Evolutionary conservation across 805 yeast genomes (phyloP).

Genomic region (fission yeast (Schizosaccharomyces pombe)): DNA sequence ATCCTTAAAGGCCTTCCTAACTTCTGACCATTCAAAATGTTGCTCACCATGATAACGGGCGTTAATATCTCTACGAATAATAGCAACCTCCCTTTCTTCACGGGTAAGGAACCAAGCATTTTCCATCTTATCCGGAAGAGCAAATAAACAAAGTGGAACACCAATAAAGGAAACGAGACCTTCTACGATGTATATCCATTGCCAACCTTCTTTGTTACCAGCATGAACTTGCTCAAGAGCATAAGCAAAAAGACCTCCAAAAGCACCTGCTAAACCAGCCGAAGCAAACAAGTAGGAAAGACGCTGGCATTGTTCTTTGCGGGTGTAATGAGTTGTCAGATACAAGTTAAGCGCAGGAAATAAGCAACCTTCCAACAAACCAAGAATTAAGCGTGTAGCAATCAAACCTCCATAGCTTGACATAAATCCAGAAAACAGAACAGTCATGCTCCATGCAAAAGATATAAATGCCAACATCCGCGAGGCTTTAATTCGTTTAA

Average conservation of each 20-base stretch:
- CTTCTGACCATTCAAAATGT: conserved; percentile 1
- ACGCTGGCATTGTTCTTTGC: conserved; percentile 43
- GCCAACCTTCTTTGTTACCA: conserved; percentile 24
- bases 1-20: neutral
- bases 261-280: conserved; percentile 57
- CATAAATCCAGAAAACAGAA: conserved; percentile 44
- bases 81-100: conserved; percentile 29
- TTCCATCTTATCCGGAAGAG: conserved; percentile 50
- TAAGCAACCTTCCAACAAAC: conserved; percentile 44
- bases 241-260: conserved; percentile 51
- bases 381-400: conserved; percentile 41
- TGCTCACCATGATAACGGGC: neutral
- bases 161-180: conserved; percentile 19
- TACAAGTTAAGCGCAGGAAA: conserved; percentile 29
- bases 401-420: conserved; percentile 34
- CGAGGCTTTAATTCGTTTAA: conserved; percentile 36
- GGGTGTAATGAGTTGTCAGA: conserved; percentile 26
- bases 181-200: conserved; percentile 32
- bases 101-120: conserved; percentile 28
- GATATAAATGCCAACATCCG: conserved; percentile 40
- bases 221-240: conserved; percentile 16
- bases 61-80: neutral
- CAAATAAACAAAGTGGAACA: conserved; percentile 20
- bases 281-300: conserved; percentile 47
- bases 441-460: conserved; percentile 19